Evolutionary conservation across 345 rosid genomes (phyloP), one percentile per base, ranked within the genome.

Genomic region (Heritiera littoralis): DNA sequence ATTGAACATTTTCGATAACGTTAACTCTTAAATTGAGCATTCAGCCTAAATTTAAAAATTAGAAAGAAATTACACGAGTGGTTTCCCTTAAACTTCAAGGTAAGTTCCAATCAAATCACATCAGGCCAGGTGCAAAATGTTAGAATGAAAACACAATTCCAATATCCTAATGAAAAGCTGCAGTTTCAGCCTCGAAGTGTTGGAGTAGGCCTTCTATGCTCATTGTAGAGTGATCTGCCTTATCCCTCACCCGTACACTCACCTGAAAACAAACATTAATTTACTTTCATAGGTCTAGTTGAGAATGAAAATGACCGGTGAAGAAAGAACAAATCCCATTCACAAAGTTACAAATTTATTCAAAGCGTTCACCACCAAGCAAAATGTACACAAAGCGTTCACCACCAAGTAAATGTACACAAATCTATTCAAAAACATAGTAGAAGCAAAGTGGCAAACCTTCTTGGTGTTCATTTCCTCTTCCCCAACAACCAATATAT

Each of bases 401-500:
- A 54, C 58, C 58, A 14, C 12, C 14, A 52, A 2, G 56, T 18
- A 14, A 54, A 54, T 51, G 55, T 13, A 51, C 15, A 43, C 6
- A 14, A 54, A 54, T 54, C 18, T 1, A 54, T 54, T 54, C 18
- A 54, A 54, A 54, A 54, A 4, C 15, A 60, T 56, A 12, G 43
- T 55, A 58, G 46, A 43, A 72, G 79, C 94, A 1, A 54, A 14
- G n/a, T 15, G 58, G 58, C 58, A 54, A 80, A 97, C 99, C 99
- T 92, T 88, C 83, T 93, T 92, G 17, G 89, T 88, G 79, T 83
- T 80, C 48, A 89, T 83, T 86, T 97, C 99, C 55, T 87, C 89
- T 84, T 94, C 98, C 43, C 99, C 99, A 8, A 97, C 98, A n/a
- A 97, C 98, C 75, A 97, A 84, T 71, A 97, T 97, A 84, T 85